Evolutionary conservation across 1,284 basidiomycete species (phyloP).

Genomic region (Cystobasidiaceae sp.): DNA sequence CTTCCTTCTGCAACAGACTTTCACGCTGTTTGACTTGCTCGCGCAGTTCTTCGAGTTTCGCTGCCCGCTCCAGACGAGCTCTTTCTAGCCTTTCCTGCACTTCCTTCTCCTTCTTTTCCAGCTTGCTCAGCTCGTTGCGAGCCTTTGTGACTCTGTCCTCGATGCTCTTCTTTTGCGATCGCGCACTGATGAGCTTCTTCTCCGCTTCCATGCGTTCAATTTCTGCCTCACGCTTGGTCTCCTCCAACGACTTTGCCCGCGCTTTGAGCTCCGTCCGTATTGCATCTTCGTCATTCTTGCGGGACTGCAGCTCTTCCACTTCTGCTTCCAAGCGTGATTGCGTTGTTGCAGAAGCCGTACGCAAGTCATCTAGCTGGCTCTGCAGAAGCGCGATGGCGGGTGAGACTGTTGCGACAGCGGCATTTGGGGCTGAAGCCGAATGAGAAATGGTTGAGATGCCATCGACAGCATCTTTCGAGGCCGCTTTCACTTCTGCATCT

Average conservation of each 20-base stretch:
- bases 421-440: constrained; percentile 18
- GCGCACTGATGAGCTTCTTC: constrained; percentile 69
- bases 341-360: constrained; percentile 56
- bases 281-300: constrained; percentile 76
- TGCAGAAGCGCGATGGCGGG: constrained; percentile 56
- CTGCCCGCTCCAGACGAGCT: constrained; percentile 51
- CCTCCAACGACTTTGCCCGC: constrained; percentile 76
- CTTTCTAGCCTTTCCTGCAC: constrained; percentile 51
- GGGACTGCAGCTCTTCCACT: constrained; percentile 65
- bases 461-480: constrained; percentile 32
- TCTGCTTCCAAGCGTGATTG: constrained; percentile 64
- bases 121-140: constrained; percentile 60
- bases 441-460: constrained; percentile 30
- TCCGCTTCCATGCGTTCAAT: constrained; percentile 73
- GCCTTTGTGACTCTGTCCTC: constrained; percentile 61
- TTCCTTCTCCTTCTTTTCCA: constrained; percentile 50
- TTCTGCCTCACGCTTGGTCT: constrained; percentile 77
- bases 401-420: constrained; percentile 12
- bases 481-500: constrained; percentile 18
- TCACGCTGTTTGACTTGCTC: constrained; percentile 46
- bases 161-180: constrained; percentile 61
- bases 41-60: constrained; percentile 44
- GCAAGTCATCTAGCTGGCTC: constrained; percentile 67
- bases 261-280: constrained; percentile 70
- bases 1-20: constrained; percentile 36